A percentile compares a stretch with the other conserved stretches of the same genome.
Conservation (phyloP, 2,329 filamentous ascomycete species). For the Diaporthe batatas region DNA sequence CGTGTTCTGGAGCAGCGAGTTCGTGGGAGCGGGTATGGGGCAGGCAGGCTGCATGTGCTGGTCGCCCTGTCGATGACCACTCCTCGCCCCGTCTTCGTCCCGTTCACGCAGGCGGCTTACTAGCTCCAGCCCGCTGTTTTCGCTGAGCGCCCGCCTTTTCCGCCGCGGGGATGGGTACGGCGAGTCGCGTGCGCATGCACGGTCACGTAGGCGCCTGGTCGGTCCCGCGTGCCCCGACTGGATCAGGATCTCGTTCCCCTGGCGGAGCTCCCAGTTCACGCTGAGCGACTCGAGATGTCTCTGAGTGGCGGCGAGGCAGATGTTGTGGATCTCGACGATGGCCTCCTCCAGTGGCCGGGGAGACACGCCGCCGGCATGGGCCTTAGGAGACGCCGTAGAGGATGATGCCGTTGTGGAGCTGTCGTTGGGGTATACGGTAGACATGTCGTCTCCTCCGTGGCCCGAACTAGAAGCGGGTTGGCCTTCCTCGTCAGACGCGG, state of each 20-base stretch:
- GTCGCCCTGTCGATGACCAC: neutral
- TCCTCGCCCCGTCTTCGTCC: no score
- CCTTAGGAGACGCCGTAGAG: neutral
- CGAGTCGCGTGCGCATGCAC: neutral
- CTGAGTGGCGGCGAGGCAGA: slow-evolving; percentile 46
- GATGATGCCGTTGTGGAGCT: slow-evolving; percentile 15
- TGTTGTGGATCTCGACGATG: slow-evolving; percentile 43
- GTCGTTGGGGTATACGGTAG: slow-evolving; percentile 27
- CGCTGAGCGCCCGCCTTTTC: slow-evolving; percentile 21
- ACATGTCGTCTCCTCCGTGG: neutral
- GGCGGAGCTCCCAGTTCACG: slow-evolving; percentile 44
- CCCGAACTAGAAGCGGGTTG: neutral
- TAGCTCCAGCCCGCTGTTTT: slow-evolving; percentile 5
- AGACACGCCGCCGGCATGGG: neutral
- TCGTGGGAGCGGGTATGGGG: slow-evolving; percentile 43
- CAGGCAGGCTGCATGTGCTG: neutral
- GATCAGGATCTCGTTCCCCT: slow-evolving; percentile 10
- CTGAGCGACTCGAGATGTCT: slow-evolving; percentile 44
- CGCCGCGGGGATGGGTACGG: slow-evolving; percentile 4
- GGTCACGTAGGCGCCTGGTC: neutral
- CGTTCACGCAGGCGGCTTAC: neutral
- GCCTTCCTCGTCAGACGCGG: neutral
- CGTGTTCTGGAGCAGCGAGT: slow-evolving; percentile 49
- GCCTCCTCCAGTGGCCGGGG: slow-evolving; percentile 6
- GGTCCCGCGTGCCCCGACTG: neutral